phyloP scores from a whole-genome alignment of 2,329 filamentous ascomycete genomes.

The Lomentospora prolificans region DNA sequence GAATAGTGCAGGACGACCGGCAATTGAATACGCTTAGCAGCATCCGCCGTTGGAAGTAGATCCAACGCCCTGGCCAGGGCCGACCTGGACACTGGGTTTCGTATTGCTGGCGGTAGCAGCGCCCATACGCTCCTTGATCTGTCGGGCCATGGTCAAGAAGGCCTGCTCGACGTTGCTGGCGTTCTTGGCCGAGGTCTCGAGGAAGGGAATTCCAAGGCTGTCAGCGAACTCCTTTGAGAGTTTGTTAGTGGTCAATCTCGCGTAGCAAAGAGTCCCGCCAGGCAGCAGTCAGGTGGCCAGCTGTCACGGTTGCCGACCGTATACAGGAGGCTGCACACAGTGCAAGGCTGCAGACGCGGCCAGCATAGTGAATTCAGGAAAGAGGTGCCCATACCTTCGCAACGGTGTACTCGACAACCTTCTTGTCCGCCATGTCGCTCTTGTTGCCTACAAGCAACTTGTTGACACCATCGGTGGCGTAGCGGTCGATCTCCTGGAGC shows the following conservation, averaged over 20 bases:
- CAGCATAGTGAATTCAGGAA: too few relatives aligned
- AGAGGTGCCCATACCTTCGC: slow-evolving; percentile 65
- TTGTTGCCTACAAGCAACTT: slow-evolving; percentile 99
- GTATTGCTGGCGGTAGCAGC: slow-evolving; percentile 93
- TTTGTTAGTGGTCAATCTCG: background rate
- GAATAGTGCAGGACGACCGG: background rate
- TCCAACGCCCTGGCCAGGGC: slow-evolving; percentile 88
- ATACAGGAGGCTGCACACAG: too few relatives aligned
- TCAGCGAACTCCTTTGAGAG: slow-evolving; percentile 85
- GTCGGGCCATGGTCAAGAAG: slow-evolving; percentile 98
- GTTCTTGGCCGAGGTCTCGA: slow-evolving; percentile 99
- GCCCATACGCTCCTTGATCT: slow-evolving; percentile 99
- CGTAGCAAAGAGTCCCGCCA: background rate
- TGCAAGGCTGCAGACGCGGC: slow-evolving; percentile 2
- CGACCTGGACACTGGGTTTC: slow-evolving; percentile 95
- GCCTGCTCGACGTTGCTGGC: slow-evolving; percentile 99
- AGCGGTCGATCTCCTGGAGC: slow-evolving; percentile 98
- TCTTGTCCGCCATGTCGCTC: slow-evolving; percentile 99
- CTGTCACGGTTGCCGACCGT: too few relatives aligned
- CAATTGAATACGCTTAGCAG: slow-evolving; percentile 53
- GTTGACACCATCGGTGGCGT: slow-evolving; percentile 98
- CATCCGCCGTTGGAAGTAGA: slow-evolving; percentile 76
- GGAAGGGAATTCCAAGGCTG: slow-evolving; percentile 96
- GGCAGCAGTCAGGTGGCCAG: background rate
- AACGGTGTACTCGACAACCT: slow-evolving; percentile 98